Evolutionary conservation across 441 rosid genomes (phyloP), one percentile per base, ranked within the genome.

Genomic region (Erodium trifolium): DNA sequence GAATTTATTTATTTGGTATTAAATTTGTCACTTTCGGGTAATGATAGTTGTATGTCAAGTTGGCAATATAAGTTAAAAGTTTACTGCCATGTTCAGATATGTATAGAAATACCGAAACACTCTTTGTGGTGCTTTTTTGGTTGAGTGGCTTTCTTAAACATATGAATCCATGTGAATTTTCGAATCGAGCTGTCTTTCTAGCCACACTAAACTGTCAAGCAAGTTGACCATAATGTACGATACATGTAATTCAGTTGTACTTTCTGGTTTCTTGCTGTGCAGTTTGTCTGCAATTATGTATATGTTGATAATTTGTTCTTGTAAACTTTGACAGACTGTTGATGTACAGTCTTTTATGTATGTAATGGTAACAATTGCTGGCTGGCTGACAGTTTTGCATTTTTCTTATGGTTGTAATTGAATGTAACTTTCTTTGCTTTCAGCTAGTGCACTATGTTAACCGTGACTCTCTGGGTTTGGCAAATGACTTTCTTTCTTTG

Each of bases 371-470:
- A 65, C 41, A 51, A 43, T 14, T 65, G 70, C 39, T 63, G 55
- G 10, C 23, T 16, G 10, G 62, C 27, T 16, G 23, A 55, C 62
- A 65, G 70, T 27, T 73, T 64, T 68, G 57, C 59, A 63, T 69
- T 72, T 64, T 9, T 68, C 62, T 67, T 72, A 49, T 53, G 77
- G 65, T 63, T 78, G 72, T 74, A 76, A 72, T 70, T 77, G 72
- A 72, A 85, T 75, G 82, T 76, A 69, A 74, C 9, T 80, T 81
- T 62, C 76, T 66, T 71, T 75, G 70, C 78, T 88, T 86, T 79
- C 97, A 95, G 99, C 96, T 90, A 71, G 96, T 95, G 82, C 99
- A 95, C 88, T 92, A 85, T 81, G 96, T 95, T 79, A 95, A 95
- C 79, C 97, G 93, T 76, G 99, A 95, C 84, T 88, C 98, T 69